Evolutionary conservation across 176 grass and related monocot genomes (phyloP).

Genomic region (Rhynchospora pubera): DNA sequence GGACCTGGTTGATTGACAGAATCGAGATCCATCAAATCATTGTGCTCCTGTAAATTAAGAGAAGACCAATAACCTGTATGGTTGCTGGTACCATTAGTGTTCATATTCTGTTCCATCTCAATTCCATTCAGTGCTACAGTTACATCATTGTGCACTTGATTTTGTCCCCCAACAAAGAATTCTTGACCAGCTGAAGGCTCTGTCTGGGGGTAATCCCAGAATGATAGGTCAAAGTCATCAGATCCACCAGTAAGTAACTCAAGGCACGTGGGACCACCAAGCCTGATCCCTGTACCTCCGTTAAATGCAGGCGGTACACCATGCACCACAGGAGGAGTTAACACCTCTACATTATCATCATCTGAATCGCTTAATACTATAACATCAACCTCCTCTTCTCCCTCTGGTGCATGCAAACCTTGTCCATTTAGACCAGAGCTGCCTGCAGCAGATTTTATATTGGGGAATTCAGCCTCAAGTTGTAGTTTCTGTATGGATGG

Average conservation of each 20-base stretch:
- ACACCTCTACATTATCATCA: conserved; percentile 49
- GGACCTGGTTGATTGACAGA: not conserved
- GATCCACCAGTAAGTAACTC: conserved; percentile 32
- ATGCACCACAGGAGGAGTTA: conserved; percentile 37
- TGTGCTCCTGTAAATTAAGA: conserved; percentile 28
- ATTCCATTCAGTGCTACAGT: conserved; percentile 21
- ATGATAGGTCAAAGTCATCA: conserved; percentile 45
- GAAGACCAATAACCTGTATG: conserved; percentile 37
- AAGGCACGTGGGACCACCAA: conserved; percentile 32
- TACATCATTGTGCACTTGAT: conserved; percentile 25
- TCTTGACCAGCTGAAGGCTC: conserved; percentile 13
- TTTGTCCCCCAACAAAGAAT: conserved; percentile 12
- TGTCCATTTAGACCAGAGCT: conserved; percentile 14
- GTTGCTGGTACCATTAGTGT: conserved; percentile 22
- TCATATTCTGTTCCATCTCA: conserved; percentile 26
- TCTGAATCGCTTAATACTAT: conserved; percentile 86
- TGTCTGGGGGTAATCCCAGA: conserved; percentile 46
- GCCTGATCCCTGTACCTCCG: conserved; percentile 25
- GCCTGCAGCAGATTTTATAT: conserved; percentile 36
- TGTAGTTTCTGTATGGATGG: conserved; percentile 20
- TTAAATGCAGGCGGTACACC: conserved; percentile 33
- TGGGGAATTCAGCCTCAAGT: conserved; percentile 13
- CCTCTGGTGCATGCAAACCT: conserved; percentile 28
- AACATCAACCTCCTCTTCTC: conserved; percentile 40
- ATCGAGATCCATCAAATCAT: not conserved